Percentiles rank a stretch among this genome's conserved stretches.
These are phyloP conservation scores for Penicillium coprophilum DNA, from an alignment of 495 filamentous ascomycete genomes.

Conservation along the genomic window DNA sequence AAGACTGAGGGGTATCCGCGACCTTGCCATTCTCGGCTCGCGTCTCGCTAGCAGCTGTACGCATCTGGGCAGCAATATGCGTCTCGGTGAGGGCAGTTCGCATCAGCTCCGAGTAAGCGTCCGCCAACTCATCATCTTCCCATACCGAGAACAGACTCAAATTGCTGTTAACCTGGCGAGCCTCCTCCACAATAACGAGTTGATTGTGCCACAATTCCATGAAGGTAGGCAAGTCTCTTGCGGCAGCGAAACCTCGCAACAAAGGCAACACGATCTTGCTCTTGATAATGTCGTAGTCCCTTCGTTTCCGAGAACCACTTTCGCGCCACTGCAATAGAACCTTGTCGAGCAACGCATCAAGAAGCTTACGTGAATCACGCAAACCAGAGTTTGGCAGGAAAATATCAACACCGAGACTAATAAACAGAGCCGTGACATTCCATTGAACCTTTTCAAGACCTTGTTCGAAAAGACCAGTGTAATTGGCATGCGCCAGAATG, in stretches of 20 bases:
- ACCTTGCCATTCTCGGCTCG: slow-evolving; percentile 33
- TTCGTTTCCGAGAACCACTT: slow-evolving; percentile 7
- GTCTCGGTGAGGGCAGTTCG: slow-evolving; percentile 35
- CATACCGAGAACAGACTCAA: slow-evolving; percentile 48
- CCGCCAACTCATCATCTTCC: slow-evolving; percentile 61
- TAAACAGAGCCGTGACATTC: slow-evolving; percentile 58
- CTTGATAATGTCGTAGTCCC: slow-evolving; percentile 36
- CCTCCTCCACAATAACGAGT: slow-evolving; percentile 49
- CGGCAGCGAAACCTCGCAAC: slow-evolving; percentile 60
- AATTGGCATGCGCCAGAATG: slow-evolving; percentile 43
- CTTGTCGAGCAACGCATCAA: slow-evolving; percentile 44
- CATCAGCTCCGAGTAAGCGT: slow-evolving; percentile 39
- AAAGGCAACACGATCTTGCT: slow-evolving; percentile 54
- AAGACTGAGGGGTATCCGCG: slow-evolving; percentile 31
- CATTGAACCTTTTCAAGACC: slow-evolving; percentile 52
- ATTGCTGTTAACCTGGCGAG: slow-evolving; percentile 30
- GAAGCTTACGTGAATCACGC: slow-evolving; percentile 38
- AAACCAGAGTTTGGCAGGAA: slow-evolving; percentile 59
- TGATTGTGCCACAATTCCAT: slow-evolving; percentile 64
- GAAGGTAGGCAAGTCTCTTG: slow-evolving; percentile 66
- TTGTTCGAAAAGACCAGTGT: slow-evolving; percentile 45
- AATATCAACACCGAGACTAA: slow-evolving; percentile 67
- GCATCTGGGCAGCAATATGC: slow-evolving; percentile 36
- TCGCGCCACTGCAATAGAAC: slow-evolving; percentile 40
- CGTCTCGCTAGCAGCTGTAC: slow-evolving; percentile 31